Evolutionary conservation across 2,329 filamentous ascomycete species (phyloP).

Genomic region (Epichloe festucae): DNA sequence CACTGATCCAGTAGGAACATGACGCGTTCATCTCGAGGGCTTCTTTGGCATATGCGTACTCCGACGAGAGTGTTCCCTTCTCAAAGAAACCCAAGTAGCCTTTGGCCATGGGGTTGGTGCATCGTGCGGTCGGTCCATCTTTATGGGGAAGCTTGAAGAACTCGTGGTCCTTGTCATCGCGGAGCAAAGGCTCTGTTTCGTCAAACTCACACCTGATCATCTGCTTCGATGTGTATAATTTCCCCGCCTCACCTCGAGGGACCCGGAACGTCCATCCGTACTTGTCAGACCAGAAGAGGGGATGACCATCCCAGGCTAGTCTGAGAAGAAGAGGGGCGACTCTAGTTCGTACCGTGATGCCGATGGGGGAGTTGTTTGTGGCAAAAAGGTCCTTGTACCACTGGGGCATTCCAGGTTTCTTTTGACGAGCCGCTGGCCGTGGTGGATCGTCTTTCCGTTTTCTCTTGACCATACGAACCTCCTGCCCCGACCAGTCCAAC

Average conservation of each 20-base stretch:
- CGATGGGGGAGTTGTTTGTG: conserved; percentile 55
- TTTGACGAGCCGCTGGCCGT: conserved; percentile 68
- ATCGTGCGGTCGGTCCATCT: conserved; percentile 75
- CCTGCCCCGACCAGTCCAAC: conserved; percentile 90
- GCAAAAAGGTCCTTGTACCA: conserved; percentile 86
- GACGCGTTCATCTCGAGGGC: conserved; percentile 97
- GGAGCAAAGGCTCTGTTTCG: conserved; percentile 52
- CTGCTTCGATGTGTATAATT: conserved; percentile 53
- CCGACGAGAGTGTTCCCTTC: conserved; percentile 71
- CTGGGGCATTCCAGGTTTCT: conserved; percentile 84
- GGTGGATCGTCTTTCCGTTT: conserved; percentile 77
- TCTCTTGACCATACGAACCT: conserved; percentile 79
- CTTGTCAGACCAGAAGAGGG: conserved; percentile 84
- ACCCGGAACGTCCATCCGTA: conserved; percentile 90
- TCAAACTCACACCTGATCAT: conserved; percentile 69
- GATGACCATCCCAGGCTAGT: conserved; percentile 78
- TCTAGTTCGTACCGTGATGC: conserved; percentile 72
- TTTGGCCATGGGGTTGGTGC: conserved; percentile 80
- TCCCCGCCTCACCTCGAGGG: conserved; percentile 41
- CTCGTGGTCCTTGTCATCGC: conserved; percentile 48
- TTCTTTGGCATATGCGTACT: conserved; percentile 83
- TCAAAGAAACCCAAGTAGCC: conserved; percentile 86
- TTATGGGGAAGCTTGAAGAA: conserved; percentile 97
- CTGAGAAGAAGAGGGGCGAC: conserved; percentile 76
- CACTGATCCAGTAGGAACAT: conserved; percentile 98